Conservation (phyloP, 2,329 filamentous ascomycete genomes). For the Talaromyces sp. region DNA sequence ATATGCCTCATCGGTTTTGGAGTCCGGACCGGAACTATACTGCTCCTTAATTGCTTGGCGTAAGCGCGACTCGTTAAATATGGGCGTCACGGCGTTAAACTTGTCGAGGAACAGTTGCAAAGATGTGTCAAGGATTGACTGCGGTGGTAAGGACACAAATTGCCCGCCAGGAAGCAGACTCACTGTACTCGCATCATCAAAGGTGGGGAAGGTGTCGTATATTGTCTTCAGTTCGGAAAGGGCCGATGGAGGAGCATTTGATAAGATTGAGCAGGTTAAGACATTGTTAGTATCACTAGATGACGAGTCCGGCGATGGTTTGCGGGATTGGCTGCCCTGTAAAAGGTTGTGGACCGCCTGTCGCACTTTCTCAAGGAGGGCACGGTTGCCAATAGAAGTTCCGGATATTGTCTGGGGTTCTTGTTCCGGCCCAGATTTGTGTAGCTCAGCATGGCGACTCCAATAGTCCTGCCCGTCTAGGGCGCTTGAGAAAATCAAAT, state of each 20-base stretch:
- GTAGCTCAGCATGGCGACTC: not conserved
- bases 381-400: conserved; percentile 3
- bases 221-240: not conserved
- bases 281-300: not conserved
- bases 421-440: conserved; percentile 1
- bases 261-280: not conserved
- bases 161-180: not conserved
- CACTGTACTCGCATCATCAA: not conserved
- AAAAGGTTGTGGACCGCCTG: not conserved
- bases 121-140: not conserved
- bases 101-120: not conserved
- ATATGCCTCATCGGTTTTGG: not conserved
- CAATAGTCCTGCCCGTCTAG: not conserved
- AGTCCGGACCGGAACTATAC: not conserved
- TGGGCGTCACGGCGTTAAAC: not conserved
- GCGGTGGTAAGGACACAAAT: not conserved
- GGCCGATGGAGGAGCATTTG: not conserved
- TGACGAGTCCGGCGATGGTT: not conserved
- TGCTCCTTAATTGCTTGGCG: not conserved
- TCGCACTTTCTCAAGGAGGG: not conserved
- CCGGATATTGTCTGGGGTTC: conserved; percentile 1
- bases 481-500: not conserved
- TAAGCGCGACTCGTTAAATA: not conserved
- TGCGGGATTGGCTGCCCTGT: not conserved
- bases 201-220: not conserved